Evolutionary conservation across 257 asterid genomes (phyloP).

Genomic region (Buddleja alternifolia): DNA sequence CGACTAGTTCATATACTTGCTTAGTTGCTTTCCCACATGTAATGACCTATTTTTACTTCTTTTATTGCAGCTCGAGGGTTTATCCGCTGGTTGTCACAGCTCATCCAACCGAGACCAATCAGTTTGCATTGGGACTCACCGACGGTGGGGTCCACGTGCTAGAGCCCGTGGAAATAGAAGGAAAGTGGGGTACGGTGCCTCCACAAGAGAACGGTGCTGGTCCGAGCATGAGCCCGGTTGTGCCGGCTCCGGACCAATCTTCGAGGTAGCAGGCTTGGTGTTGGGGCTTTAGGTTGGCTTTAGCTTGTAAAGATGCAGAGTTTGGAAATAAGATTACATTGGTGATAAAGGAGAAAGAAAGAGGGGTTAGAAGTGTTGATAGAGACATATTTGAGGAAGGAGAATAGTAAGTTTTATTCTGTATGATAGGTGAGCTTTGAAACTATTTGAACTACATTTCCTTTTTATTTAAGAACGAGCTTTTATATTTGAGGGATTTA

Average conservation of each 20-base stretch:
- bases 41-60: neutral
- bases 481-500: neutral
- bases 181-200: conserved; percentile 55
- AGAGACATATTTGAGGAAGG: conserved; percentile 17
- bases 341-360: conserved; percentile 17
- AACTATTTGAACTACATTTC: conserved; percentile 11
- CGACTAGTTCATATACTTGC: conserved; percentile 7
- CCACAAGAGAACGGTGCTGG: conserved; percentile 50
- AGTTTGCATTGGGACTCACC: conserved; percentile 65
- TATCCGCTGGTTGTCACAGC: conserved; percentile 59
- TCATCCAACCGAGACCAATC: conserved; percentile 63
- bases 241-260: conserved; percentile 39
- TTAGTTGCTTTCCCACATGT: conserved; percentile 10
- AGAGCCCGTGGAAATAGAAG: conserved; percentile 62
- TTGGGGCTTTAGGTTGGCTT: conserved; percentile 21
- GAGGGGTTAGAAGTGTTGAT: conserved; percentile 25
- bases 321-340: neutral
- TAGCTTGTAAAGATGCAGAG: conserved; percentile 16
- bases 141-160: conserved; percentile 72
- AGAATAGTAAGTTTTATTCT: conserved; percentile 10
- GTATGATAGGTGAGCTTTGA: conserved; percentile 5
- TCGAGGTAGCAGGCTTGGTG: conserved; percentile 33
- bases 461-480: too few relatives aligned
- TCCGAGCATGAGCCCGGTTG: conserved; percentile 30
- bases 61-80: conserved; percentile 44